Conservation (phyloP, 1,284 basidiomycete species). For the Peniophora sp. region DNA sequence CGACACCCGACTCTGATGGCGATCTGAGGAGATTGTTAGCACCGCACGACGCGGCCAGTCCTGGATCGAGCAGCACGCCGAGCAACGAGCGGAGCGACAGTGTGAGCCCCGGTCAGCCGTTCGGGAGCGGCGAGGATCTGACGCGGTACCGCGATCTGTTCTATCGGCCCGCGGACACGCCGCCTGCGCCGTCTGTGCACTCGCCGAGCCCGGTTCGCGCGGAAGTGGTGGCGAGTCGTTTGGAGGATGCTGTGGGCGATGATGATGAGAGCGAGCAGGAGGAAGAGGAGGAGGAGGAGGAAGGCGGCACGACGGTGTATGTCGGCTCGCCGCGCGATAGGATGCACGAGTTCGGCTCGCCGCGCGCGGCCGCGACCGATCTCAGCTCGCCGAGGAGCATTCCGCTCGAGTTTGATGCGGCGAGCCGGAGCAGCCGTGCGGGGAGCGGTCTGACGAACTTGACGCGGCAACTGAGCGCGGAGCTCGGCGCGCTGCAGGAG, state of each 20-base stretch:
- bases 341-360: not conserved
- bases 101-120: slow-evolving; percentile 19
- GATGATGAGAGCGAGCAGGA: not conserved
- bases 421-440: slow-evolving; percentile 17
- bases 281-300: too few relatives aligned
- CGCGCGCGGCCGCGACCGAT: slow-evolving; percentile 13
- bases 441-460: slow-evolving; percentile 54
- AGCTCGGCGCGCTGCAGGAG: slow-evolving; percentile 37
- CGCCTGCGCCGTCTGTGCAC: not conserved
- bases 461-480: slow-evolving; percentile 54
- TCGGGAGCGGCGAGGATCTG: slow-evolving; percentile 54
- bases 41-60: slow-evolving; percentile 6
- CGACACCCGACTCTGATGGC: too few relatives aligned
- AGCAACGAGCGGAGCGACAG: slow-evolving; percentile 17
- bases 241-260: slow-evolving; percentile 3
- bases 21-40: not conserved
- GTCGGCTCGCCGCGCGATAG: too few relatives aligned
- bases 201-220: slow-evolving; percentile 8
- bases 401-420: slow-evolving; percentile 18
- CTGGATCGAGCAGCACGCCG: slow-evolving; percentile 34
- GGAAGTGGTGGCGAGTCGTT: slow-evolving; percentile 8
- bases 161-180: slow-evolving; percentile 35
- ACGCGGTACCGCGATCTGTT: slow-evolving; percentile 66
- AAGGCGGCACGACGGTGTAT: too few relatives aligned
- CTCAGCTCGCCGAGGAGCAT: slow-evolving; percentile 12